Conservation (phyloP, 345 rosid genomes). For the Schrenkiella parvula region DNA sequence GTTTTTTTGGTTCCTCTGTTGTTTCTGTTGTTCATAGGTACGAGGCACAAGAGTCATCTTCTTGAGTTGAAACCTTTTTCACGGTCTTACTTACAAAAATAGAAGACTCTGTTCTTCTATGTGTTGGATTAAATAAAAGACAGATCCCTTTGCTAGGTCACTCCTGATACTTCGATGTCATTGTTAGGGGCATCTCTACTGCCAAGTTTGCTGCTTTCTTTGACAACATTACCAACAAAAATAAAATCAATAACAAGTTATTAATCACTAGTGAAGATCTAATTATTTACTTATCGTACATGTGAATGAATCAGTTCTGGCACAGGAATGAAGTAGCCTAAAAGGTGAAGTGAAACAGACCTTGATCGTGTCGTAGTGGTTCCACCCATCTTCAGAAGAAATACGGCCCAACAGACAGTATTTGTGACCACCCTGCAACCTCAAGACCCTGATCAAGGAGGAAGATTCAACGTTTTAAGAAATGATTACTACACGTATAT, state of each 20-base stretch:
- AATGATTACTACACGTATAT: not conserved
- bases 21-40: conserved; percentile 18
- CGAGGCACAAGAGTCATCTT: not conserved
- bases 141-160: conserved; percentile 2
- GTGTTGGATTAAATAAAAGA: conserved; percentile 11
- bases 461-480: not conserved
- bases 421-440: conserved; percentile 73
- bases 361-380: conserved; percentile 72
- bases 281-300: not conserved
- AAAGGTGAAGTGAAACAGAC: conserved; percentile 26
- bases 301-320: not conserved
- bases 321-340: not conserved
- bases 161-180: conserved; percentile 5
- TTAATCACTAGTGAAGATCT: too few relatives aligned
- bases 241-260: not conserved
- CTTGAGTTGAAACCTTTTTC: conserved; percentile 6
- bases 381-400: conserved; percentile 80
- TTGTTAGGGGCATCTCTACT: too few relatives aligned
- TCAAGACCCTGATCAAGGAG: conserved; percentile 54
- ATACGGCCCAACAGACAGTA: conserved; percentile 65
- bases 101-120: not conserved
- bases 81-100: not conserved
- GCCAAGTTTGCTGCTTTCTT: conserved; percentile 9
- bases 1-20: not conserved
- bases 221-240: not conserved